Conservation (phyloP, 129 eudicot species). For the Flaveria brownii region DNA sequence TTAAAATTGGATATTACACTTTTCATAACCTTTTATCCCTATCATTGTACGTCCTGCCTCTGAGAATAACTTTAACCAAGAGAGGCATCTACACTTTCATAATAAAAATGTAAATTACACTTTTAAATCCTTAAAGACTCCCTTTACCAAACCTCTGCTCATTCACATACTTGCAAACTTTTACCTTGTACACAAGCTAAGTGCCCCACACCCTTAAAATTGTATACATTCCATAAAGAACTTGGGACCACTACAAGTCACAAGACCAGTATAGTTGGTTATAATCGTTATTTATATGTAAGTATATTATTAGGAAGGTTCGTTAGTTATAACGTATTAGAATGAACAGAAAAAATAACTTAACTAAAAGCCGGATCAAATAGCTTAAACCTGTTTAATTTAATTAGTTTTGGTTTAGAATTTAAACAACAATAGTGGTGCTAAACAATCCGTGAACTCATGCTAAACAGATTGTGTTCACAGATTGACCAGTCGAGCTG, state of each 20-base stretch:
- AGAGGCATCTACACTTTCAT: conserved; percentile 9
- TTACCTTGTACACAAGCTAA: not conserved
- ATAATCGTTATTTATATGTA: not conserved
- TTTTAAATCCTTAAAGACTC: not conserved
- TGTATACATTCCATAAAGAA: not conserved
- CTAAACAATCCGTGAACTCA: too few relatives aligned
- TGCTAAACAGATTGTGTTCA: too few relatives aligned
- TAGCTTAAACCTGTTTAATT: not conserved
- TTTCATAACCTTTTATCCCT: not conserved
- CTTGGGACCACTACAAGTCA: conserved; percentile 10
- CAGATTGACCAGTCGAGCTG: not conserved
- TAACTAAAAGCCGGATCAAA: not conserved
- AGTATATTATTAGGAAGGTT: not conserved
- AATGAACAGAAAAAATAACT: not conserved
- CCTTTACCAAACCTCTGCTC: not conserved
- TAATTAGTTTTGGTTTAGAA: not conserved
- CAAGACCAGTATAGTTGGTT: not conserved
- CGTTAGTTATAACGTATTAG: not conserved
- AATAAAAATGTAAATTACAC: not conserved
- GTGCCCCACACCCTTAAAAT: conserved; percentile 16
- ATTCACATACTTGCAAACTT: conserved; percentile 3
- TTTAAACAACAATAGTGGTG: too few relatives aligned
- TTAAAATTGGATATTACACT: not conserved
- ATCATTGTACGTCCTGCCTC: not conserved
- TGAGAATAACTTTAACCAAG: conserved; percentile 16